Percentiles rank a stretch among this genome's conserved stretches.
Conservation (phyloP, 768 basidiomycete species). For the Neoboletus subvelutipes region DNA sequence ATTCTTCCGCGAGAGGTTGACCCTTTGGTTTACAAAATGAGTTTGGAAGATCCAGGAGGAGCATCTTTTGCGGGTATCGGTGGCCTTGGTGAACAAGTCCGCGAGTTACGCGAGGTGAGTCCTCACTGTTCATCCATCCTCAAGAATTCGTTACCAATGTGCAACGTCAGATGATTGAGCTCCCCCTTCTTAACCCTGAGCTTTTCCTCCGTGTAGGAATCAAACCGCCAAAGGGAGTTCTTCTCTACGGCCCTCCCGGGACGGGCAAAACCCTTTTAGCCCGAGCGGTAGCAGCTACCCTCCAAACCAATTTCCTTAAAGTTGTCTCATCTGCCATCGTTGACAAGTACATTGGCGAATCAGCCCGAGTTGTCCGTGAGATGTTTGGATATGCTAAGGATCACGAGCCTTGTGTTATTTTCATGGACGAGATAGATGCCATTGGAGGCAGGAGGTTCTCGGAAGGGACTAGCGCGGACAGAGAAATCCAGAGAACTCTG, state of each 20-base stretch:
- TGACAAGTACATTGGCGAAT: constrained; percentile 98
- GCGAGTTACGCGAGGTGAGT: constrained; percentile 89
- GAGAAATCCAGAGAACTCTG: constrained; percentile 96
- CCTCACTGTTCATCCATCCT: not conserved
- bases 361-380: constrained; percentile 91
- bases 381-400: constrained; percentile 99
- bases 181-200: constrained; percentile 92
- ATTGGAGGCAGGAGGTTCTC: constrained; percentile 91
- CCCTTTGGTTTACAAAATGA: constrained; percentile 99
- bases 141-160: not conserved
- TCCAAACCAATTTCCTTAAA: constrained; percentile 96
- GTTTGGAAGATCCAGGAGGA: constrained; percentile 93
- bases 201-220: constrained; percentile 95
- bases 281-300: constrained; percentile 91
- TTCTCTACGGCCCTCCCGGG: constrained; percentile 94
- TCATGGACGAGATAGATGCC: constrained; percentile 98
- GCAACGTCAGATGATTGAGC: constrained; percentile 78
- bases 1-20: constrained; percentile 97
- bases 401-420: constrained; percentile 98
- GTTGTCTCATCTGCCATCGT: constrained; percentile 98
- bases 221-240: constrained; percentile 92
- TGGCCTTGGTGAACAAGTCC: constrained; percentile 92
- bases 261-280: constrained; percentile 96
- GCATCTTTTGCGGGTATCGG: constrained; percentile 97
- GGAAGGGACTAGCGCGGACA: constrained; percentile 96